phyloP scores from a whole-genome alignment of 2,329 filamentous ascomycete genomes.

The Colletotrichum orchidophilum region DNA sequence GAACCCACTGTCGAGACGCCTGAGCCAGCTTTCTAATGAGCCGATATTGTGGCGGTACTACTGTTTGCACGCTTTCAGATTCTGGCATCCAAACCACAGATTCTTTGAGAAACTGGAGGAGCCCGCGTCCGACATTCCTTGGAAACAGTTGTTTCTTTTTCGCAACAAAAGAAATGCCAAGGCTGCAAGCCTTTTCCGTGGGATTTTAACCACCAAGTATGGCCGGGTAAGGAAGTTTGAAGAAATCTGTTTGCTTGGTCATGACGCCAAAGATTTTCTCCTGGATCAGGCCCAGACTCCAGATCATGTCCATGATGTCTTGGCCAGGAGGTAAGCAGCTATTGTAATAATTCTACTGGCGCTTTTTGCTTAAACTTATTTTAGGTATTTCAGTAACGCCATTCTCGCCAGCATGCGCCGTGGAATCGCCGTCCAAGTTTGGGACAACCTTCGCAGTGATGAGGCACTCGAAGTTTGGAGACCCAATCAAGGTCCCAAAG shows the following conservation, averaged over 20 bases:
- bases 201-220: conserved; percentile 75
- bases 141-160: conserved; percentile 75
- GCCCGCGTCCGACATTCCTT: conserved; percentile 69
- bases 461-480: conserved; percentile 2
- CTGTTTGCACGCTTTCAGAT: conserved; percentile 74
- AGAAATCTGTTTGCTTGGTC: conserved; percentile 76
- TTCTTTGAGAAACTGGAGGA: conserved; percentile 64
- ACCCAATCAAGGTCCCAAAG: background rate
- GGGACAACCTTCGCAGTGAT: conserved; percentile 62
- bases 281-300: conserved; percentile 69
- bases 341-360: background rate
- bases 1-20: conserved; percentile 67
- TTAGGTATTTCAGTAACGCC: conserved; percentile 78
- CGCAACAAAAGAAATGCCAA: conserved; percentile 62
- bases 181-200: conserved; percentile 67
- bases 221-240: conserved; percentile 76
- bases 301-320: conserved; percentile 73
- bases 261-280: conserved; percentile 89
- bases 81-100: conserved; percentile 77
- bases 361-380: conserved; percentile 25
- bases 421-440: conserved; percentile 79
- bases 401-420: conserved; percentile 84
- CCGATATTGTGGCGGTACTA: conserved; percentile 83
- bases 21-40: conserved; percentile 73
- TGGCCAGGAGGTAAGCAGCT: conserved; percentile 72